Evolutionary conservation across 495 filamentous ascomycete genomes (phyloP).

Genomic region (Podospora pseudopauciseta): DNA sequence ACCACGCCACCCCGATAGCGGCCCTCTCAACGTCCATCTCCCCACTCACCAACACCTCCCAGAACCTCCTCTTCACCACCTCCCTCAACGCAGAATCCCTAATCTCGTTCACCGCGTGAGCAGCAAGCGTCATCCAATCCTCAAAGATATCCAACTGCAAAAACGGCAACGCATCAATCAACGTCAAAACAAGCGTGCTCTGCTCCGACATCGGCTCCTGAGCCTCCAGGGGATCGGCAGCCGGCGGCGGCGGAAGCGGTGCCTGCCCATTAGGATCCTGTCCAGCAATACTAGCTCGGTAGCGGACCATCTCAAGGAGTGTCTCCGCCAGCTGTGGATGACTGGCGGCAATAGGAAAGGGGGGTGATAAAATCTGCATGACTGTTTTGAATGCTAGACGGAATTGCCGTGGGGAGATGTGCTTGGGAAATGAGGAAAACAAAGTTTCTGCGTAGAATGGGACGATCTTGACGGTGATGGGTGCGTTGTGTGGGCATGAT

Average conservation of each 20-base stretch:
- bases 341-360: constrained; percentile 63
- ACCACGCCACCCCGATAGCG: constrained; percentile 81
- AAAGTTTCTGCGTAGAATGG: constrained; percentile 85
- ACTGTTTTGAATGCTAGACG: constrained; percentile 88
- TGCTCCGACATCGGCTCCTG: constrained; percentile 64
- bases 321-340: constrained; percentile 75
- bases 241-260: constrained; percentile 28
- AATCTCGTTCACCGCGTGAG: constrained; percentile 62
- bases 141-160: constrained; percentile 66
- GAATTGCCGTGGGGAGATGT: constrained; percentile 86
- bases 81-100: constrained; percentile 58
- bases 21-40: constrained; percentile 91
- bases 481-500: constrained; percentile 70
- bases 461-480: constrained; percentile 66
- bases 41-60: constrained; percentile 76
- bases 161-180: constrained; percentile 78
- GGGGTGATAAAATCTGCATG: constrained; percentile 80
- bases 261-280: constrained; percentile 45
- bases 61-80: constrained; percentile 70
- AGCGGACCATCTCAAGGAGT: constrained; percentile 75
- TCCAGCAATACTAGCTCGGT: constrained; percentile 47
- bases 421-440: constrained; percentile 77
- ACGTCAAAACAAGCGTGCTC: constrained; percentile 69
- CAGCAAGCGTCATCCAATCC: constrained; percentile 60
- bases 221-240: constrained; percentile 17